Evolutionary conservation across 2,329 filamentous ascomycete genomes (phyloP), one percentile per base, ranked within the genome.

Genomic region (Claviceps purpurea): DNA sequence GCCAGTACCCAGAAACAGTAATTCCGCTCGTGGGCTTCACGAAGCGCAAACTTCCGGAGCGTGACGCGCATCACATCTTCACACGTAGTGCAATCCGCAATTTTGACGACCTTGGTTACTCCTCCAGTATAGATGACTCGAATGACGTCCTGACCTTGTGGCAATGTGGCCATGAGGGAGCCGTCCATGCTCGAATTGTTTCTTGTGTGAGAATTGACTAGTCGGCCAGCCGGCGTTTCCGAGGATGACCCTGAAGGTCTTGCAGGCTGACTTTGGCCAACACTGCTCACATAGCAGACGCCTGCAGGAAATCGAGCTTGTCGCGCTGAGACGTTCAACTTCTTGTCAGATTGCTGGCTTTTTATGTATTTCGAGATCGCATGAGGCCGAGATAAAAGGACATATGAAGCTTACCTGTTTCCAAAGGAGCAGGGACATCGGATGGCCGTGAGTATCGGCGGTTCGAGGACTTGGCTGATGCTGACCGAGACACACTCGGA

Each of bases 1-100:
- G 88, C 84, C 54, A 97, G 75, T 1, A 95, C 85, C 74, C 93
- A 97, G 71, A 98, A 97, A 72, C 90, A 96, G 70, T 95, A 97
- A 63, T 94, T 95, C 61, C 89, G 82, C 65, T 93, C 87, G 62
- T 96, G 89, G 56, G 91, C 87, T 63, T 95, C 89, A 22, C 89
- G 87, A 34, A 95, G 77, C 42, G 84, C 82, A 57, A 95, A 87
- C 66, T 97, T 97, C 59, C 85, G 82, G 45, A 97, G 71, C 0
- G 93, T 95, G 55, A 88, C 85, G 46, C 89, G 78, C 74, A 96
- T 91, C 50, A 97, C 87, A 59, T 97, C 89, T 62, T 96, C 93
- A 55, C 89, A 87, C 5, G 86, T 93, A 63, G 84, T 89, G 75
- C 90, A 96, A 57, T 87, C 87, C 57, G 89, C 85, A 58, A 97